Evolutionary conservation across 1,284 basidiomycete genomes (phyloP).

Genomic region (Cryptococcus amylolentus): DNA sequence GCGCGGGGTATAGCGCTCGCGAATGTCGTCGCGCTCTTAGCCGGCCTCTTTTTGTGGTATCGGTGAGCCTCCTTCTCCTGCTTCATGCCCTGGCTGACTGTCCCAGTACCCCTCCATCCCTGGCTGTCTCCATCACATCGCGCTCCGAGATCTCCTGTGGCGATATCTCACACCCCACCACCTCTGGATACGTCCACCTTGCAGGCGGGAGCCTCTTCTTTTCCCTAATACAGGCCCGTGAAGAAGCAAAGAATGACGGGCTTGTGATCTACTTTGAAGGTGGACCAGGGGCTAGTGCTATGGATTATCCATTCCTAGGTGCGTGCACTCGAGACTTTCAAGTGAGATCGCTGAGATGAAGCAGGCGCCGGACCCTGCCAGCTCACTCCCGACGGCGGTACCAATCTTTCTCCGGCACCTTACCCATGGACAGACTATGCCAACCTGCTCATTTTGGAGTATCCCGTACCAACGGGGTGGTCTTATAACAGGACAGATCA

Average conservation of each 20-base stretch:
- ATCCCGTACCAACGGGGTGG: slow-evolving; percentile 14
- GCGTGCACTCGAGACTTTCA: background rate
- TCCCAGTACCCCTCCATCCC: background rate
- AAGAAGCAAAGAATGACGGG: slow-evolving; percentile 6
- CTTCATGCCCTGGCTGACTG: too few species aligned
- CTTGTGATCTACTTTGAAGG: slow-evolving; percentile 17
- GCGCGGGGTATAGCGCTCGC: too few species aligned
- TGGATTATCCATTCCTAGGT: slow-evolving; percentile 20
- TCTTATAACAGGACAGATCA: slow-evolving; percentile 9
- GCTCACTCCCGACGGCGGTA: slow-evolving; percentile 5
- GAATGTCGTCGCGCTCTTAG: too few species aligned
- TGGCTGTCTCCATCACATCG: background rate
- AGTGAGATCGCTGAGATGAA: too few species aligned
- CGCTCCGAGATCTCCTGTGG: slow-evolving; percentile 8
- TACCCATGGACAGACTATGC: slow-evolving; percentile 18
- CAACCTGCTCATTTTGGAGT: slow-evolving; percentile 14
- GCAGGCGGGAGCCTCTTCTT: slow-evolving; percentile 12
- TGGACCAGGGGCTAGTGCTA: slow-evolving; percentile 13
- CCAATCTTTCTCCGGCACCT: slow-evolving; percentile 6
- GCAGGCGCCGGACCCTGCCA: slow-evolving; percentile 18
- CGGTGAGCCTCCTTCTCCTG: too few species aligned
- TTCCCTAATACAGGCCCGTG: slow-evolving; percentile 10
- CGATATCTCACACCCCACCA: slow-evolving; percentile 3
- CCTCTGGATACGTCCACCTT: slow-evolving; percentile 14
- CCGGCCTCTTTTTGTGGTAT: too few species aligned